Percentiles rank a stretch among this genome's conserved stretches.
These are phyloP conservation scores for Cryptosporidium viatorum DNA, from an alignment of 169 alveolate species.

Conservation along the genomic window DNA sequence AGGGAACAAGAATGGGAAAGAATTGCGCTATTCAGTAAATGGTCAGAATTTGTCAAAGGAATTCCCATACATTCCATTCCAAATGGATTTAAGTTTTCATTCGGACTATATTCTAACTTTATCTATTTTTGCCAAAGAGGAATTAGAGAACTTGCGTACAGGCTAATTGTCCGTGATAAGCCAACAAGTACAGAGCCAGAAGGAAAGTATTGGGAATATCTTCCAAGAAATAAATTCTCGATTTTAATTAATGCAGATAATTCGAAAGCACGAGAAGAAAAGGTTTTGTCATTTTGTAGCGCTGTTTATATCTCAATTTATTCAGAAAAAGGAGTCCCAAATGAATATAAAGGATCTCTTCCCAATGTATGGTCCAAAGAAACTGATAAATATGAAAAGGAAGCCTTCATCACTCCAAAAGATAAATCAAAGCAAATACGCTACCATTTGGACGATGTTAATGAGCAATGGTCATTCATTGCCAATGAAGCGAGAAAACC, in stretches of 20 bases:
- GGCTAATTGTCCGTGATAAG: slow-evolving; percentile 47
- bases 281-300: slow-evolving; percentile 50
- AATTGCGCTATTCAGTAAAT: slow-evolving; percentile 60
- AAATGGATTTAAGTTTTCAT: slow-evolving; percentile 52
- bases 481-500: slow-evolving; percentile 57
- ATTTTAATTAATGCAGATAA: slow-evolving; percentile 51
- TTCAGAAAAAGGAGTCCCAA: slow-evolving; percentile 53
- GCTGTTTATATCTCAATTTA: slow-evolving; percentile 57
- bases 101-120: slow-evolving; percentile 52
- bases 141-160: slow-evolving; percentile 55
- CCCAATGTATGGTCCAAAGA: slow-evolving; percentile 36
- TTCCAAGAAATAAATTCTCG: slow-evolving; percentile 38
- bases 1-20: slow-evolving; percentile 71
- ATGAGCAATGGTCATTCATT: slow-evolving; percentile 63
- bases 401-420: slow-evolving; percentile 33
- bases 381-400: slow-evolving; percentile 60
- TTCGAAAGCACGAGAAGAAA: slow-evolving; percentile 61
- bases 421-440: not conserved
- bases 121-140: slow-evolving; percentile 61
- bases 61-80: slow-evolving; percentile 43
- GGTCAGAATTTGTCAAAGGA: slow-evolving; percentile 64
- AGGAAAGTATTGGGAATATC: slow-evolving; percentile 69
- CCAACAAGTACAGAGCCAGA: slow-evolving; percentile 50
- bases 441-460: slow-evolving; percentile 35
- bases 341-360: not conserved